phyloP scores from a whole-genome alignment of 2,329 filamentous ascomycete species.

The Aaosphaeria arxii region DNA sequence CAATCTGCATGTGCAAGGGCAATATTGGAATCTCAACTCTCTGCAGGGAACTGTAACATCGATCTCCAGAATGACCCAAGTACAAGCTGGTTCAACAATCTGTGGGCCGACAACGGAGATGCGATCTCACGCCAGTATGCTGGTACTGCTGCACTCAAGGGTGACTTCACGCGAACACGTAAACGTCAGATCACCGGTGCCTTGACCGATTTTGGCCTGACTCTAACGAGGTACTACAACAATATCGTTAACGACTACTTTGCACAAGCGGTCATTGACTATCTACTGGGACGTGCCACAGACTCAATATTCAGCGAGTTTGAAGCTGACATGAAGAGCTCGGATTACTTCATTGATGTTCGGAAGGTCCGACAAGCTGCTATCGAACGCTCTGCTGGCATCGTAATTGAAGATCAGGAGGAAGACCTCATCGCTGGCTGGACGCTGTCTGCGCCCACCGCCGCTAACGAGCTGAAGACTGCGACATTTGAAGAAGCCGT shows the following conservation, averaged over 20 bases:
- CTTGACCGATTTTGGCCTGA: slow-evolving; percentile 85
- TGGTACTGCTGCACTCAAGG: slow-evolving; percentile 91
- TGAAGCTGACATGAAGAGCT: slow-evolving; percentile 86
- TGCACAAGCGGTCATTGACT: slow-evolving; percentile 91
- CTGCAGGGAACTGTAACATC: slow-evolving; percentile 71
- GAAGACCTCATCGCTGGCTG: slow-evolving; percentile 88
- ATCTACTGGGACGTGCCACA: slow-evolving; percentile 83
- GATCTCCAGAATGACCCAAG: slow-evolving; percentile 72
- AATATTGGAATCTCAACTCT: slow-evolving; percentile 77
- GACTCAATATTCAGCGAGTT: slow-evolving; percentile 90
- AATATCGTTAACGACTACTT: slow-evolving; percentile 99
- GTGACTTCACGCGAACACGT: slow-evolving; percentile 88
- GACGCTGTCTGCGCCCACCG: slow-evolving; percentile 76
- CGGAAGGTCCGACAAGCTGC: slow-evolving; percentile 81
- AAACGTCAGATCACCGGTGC: slow-evolving; percentile 91
- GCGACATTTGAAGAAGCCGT: slow-evolving; percentile 85
- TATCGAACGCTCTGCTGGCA: slow-evolving; percentile 82
- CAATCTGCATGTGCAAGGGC: slow-evolving; percentile 87
- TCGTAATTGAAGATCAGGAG: slow-evolving; percentile 71
- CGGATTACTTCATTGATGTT: slow-evolving; percentile 86
- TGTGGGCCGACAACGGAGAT: slow-evolving; percentile 98
- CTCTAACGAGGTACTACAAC: slow-evolving; percentile 72
- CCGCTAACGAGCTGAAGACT: slow-evolving; percentile 63
- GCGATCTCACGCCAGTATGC: slow-evolving; percentile 95
- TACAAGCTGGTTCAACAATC: slow-evolving; percentile 89